These are phyloP conservation scores for Nemania sp. DNA, from an alignment of 2,329 filamentous ascomycete genomes.

Conservation along the genomic window DNA sequence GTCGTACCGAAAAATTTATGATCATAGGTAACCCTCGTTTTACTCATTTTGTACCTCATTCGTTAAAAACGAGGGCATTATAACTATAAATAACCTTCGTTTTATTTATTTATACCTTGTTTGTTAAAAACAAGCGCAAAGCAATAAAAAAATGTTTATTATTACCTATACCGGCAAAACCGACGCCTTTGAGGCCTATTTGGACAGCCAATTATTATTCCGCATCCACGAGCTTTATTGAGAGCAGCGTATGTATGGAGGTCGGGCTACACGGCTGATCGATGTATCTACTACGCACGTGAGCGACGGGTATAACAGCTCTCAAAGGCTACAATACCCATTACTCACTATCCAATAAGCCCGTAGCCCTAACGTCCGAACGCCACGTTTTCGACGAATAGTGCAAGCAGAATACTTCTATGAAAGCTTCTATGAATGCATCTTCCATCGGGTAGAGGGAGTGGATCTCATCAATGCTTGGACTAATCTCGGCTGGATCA, in stretches of 20 bases:
- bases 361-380: neutral
- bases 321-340: neutral
- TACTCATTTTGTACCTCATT: too few species aligned
- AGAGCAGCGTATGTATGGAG: neutral
- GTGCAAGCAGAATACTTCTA: neutral
- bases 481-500: neutral
- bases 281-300: neutral
- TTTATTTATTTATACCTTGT: too few species aligned
- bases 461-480: neutral
- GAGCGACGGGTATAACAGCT: neutral
- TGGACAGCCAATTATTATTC: too few species aligned
- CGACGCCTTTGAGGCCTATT: too few species aligned
- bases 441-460: neutral
- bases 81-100: too few species aligned
- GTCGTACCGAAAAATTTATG: too few species aligned
- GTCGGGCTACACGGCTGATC: neutral
- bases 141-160: too few species aligned
- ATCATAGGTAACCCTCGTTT: too few species aligned
- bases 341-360: conserved; percentile 4
- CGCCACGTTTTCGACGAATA: neutral
- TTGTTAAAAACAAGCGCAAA: too few species aligned
- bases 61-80: too few species aligned
- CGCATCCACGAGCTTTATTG: too few species aligned
- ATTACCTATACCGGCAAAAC: too few species aligned
- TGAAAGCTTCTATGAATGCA: conserved; percentile 8